Base-by-base conservation (phyloP, 2,329 filamentous ascomycete species). In the Pyricularia sp. region DNA sequence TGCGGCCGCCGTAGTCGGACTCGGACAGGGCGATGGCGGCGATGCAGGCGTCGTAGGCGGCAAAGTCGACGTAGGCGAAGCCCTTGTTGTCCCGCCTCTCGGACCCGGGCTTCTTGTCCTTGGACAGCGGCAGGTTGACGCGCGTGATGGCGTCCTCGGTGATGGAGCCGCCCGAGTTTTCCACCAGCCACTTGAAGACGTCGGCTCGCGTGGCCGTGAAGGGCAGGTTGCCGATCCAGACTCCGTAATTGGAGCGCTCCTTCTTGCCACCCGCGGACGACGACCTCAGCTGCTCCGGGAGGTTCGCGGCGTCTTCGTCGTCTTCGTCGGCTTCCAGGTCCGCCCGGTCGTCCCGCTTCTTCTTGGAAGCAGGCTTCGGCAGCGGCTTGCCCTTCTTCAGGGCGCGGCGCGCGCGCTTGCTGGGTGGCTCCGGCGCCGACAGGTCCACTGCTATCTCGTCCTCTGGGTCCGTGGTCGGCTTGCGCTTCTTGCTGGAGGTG, bases 201-300 rank as follows among this genome's bases (percentile, higher is more conserved):
- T 91, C 87, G 13, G 84, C 79, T 66, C 88, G 86, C 60, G 89
- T 94, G 55, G 88, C 81, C 61, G 84, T 85, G 80, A 93, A 99
- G n/a, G 89, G 85, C 68, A 99, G 78, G 76, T 99, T 99, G 71
- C 96, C 94, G 70, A 99, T 90, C 94, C 94, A 99, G 69, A 99
- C 85, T 67, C 92, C 91, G 75, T 91, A 87, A 22, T 90, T 86
- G 10, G 91, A 94, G 66, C 91, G 88, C 70, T 80, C 78, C 69
- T 82, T 80, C 64, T 82, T 78, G 2, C 10, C 9, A 19, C 33
- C 33, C 33, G 60, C 13, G 12, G 28, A 55, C 49, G 53, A 57
- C 33, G 33, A 26, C 33, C 55, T 57, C 8, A 64, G 62, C 62
- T 59, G 62, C 10, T 59, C 49, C 10, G 62, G 62, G 8, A 64